Conservation (phyloP, 257 asterid genomes). For the Petrea volubilis region DNA sequence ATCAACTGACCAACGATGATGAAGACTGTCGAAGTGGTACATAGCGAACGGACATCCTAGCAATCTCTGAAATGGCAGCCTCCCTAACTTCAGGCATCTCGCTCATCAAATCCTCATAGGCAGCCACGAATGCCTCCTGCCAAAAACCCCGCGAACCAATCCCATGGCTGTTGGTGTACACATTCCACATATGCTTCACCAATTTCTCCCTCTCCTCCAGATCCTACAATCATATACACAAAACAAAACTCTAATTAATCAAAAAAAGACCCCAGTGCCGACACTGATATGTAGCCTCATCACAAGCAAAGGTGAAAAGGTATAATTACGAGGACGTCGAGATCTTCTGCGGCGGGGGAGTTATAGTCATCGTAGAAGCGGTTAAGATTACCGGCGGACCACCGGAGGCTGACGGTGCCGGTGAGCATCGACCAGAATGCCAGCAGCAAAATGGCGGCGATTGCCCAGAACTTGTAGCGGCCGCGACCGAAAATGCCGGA, state of each 20-base stretch:
- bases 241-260: no score
- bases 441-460: slow-evolving; percentile 61
- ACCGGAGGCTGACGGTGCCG: slow-evolving; percentile 79
- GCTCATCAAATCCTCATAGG: slow-evolving; percentile 80
- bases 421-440: slow-evolving; percentile 94
- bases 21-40: slow-evolving; percentile 45
- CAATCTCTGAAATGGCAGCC: slow-evolving; percentile 81
- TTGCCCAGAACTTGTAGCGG: slow-evolving; percentile 80
- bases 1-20: slow-evolving; percentile 39
- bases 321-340: slow-evolving; percentile 48
- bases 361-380: slow-evolving; percentile 32
- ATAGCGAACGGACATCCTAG: slow-evolving; percentile 72
- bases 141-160: slow-evolving; percentile 69
- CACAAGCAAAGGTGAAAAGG: neutral
- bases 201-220: slow-evolving; percentile 93
- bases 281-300: no score
- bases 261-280: no score
- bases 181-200: slow-evolving; percentile 97
- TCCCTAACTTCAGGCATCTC: slow-evolving; percentile 61
- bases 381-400: slow-evolving; percentile 66
- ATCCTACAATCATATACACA: slow-evolving; percentile 56
- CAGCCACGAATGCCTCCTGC: slow-evolving; percentile 93
- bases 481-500: slow-evolving; percentile 45
- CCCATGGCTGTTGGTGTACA: slow-evolving; percentile 68
- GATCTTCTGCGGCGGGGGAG: slow-evolving; percentile 42